phyloP scores from a whole-genome alignment of 805 yeast species.

The Metschnikowia gelsemii region DNA sequence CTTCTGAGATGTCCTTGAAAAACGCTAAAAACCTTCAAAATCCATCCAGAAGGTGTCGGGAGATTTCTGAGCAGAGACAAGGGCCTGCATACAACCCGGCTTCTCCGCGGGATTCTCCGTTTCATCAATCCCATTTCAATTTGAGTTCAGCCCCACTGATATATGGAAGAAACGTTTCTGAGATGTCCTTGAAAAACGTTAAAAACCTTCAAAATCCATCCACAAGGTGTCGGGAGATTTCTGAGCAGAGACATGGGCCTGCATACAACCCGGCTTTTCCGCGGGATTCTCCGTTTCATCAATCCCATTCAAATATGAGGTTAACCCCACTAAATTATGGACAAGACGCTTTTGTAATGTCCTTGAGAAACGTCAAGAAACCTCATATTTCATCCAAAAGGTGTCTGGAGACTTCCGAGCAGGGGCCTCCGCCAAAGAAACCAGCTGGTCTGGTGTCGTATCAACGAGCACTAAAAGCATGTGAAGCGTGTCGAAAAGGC shows the following conservation, averaged over 20 bases:
- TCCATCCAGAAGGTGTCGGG: no score
- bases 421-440: background rate
- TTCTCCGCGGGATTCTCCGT: constrained; percentile 9
- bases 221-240: background rate
- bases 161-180: no score
- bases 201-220: background rate
- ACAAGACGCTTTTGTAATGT: no score
- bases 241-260: background rate
- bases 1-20: no score
- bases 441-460: constrained; percentile 5
- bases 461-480: constrained; percentile 50
- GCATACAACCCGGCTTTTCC: no score
- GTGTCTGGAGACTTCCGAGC: background rate
- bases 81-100: constrained; percentile 3
- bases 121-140: background rate
- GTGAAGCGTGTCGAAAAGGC: constrained; percentile 53
- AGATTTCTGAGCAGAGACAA: no score
- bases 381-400: background rate
- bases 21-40: no score
- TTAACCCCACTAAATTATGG: no score
- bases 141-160: no score
- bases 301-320: background rate
- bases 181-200: no score
- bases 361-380: background rate
- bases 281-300: no score